A percentile compares a stretch with the other conserved stretches of the same genome.
phyloP scores from a whole-genome alignment of 768 basidiomycete genomes.

The Boletellus emodensis region DNA sequence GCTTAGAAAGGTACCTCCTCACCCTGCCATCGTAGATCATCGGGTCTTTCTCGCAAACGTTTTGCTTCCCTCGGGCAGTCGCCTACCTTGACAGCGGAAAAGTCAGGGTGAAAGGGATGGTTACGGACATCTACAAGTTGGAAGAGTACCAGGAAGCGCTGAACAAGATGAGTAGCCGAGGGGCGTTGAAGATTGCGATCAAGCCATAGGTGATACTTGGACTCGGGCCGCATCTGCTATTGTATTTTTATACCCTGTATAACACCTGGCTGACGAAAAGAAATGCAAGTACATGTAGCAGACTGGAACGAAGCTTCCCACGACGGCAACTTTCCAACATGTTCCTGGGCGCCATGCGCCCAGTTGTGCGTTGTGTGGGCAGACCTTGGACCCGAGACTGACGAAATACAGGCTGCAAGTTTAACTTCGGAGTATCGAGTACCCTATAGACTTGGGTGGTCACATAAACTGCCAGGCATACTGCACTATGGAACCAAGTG shows the following conservation, averaged over 20 bases:
- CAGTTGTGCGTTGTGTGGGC: neutral
- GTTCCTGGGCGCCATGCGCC: neutral
- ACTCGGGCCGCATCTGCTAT: neutral
- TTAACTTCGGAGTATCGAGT: no score
- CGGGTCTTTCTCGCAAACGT: slow-evolving; percentile 85
- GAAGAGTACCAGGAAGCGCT: slow-evolving; percentile 68
- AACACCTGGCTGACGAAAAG: neutral
- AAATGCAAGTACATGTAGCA: neutral
- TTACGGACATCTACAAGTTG: slow-evolving; percentile 62
- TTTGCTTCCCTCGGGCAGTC: slow-evolving; percentile 88
- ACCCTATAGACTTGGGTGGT: no score
- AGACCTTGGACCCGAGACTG: no score
- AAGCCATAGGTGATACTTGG: slow-evolving; percentile 39
- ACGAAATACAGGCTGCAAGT: no score
- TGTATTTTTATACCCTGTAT: slow-evolving; percentile 25
- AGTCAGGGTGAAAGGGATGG: slow-evolving; percentile 78
- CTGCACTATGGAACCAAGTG: neutral
- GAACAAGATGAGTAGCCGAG: slow-evolving; percentile 66
- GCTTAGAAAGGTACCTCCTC: neutral
- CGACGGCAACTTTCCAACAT: neutral
- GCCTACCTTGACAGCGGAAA: slow-evolving; percentile 87
- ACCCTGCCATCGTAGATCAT: slow-evolving; percentile 55
- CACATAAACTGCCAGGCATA: neutral
- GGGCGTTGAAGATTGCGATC: slow-evolving; percentile 58
- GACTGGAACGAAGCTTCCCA: neutral